Conservation (phyloP, 75 land plant species). For the Pinus albicaulis region DNA sequence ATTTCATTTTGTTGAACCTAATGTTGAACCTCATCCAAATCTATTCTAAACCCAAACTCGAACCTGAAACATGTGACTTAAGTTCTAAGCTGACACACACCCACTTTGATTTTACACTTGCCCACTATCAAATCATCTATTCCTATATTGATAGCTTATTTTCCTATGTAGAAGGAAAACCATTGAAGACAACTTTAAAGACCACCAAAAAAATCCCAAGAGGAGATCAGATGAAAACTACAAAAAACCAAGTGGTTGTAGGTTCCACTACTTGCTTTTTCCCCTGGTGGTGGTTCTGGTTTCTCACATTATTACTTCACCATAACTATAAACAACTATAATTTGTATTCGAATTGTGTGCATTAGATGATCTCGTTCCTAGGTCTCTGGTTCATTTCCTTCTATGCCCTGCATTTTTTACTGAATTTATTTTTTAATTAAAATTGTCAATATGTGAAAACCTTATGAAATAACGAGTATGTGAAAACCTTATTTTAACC, state of each 20-base stretch:
- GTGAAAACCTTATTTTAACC: too few relatives aligned
- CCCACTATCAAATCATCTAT: slow-evolving; percentile 63
- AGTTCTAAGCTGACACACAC: too few relatives aligned
- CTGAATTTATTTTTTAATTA: too few relatives aligned
- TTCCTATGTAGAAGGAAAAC: slow-evolving; percentile 28
- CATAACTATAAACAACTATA: background rate
- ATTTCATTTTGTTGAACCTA: too few relatives aligned
- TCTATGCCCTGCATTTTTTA: slow-evolving; percentile 26
- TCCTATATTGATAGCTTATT: slow-evolving; percentile 52
- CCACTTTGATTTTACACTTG: slow-evolving; percentile 27
- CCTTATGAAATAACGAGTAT: too few relatives aligned
- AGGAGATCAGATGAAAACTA: background rate
- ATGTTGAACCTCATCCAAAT: too few relatives aligned
- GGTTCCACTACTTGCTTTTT: slow-evolving; percentile 31
- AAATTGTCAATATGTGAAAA: too few relatives aligned
- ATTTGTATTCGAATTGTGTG: slow-evolving; percentile 7
- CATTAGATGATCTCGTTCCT: background rate
- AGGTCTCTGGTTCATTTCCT: slow-evolving; percentile 16
- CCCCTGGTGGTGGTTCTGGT: slow-evolving; percentile 28
- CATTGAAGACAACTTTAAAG: background rate
- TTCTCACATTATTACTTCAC: slow-evolving; percentile 37
- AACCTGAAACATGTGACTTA: too few relatives aligned
- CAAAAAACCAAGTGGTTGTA: background rate
- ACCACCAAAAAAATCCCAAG: background rate
- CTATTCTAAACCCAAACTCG: too few relatives aligned